Percentiles rank a stretch among this genome's conserved stretches.
These are phyloP conservation scores for Lodderomyces margitis DNA, from an alignment of 1,139 yeast species.

Conservation along the genomic window DNA sequence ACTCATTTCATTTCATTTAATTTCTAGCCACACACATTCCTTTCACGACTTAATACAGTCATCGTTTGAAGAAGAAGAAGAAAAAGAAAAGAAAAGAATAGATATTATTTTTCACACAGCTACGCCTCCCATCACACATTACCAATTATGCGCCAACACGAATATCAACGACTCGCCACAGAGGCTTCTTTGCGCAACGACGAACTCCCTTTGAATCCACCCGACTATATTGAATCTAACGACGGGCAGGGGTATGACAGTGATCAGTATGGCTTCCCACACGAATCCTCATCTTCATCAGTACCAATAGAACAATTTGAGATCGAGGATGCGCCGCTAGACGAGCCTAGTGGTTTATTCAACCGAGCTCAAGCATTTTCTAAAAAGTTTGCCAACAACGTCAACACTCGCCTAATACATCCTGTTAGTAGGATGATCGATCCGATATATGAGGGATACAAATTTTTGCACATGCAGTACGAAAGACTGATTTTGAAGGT, in stretches of 20 bases:
- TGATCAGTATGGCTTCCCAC: neutral
- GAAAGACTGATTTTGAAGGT: conserved; percentile 60
- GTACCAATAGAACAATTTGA: conserved; percentile 39
- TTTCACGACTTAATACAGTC: neutral
- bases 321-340: conserved; percentile 33
- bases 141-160: conserved; percentile 1
- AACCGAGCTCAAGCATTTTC: conserved; percentile 31
- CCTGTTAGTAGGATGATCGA: conserved; percentile 62
- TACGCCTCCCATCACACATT: neutral
- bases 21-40: no score
- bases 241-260: conserved; percentile 7
- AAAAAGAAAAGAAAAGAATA: no score
- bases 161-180: conserved; percentile 4
- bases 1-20: no score
- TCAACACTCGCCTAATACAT: conserved; percentile 44
- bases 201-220: conserved; percentile 27
- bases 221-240: conserved; percentile 27
- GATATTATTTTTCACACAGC: no score
- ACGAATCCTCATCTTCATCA: conserved; percentile 6
- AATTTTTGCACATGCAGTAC: conserved; percentile 40
- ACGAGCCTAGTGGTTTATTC: conserved; percentile 21
- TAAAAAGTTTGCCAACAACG: conserved; percentile 33
- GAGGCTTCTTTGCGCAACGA: neutral
- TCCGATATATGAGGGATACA: conserved; percentile 64
- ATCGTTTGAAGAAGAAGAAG: conserved; percentile 5